Base-by-base conservation (phyloP, 495 filamentous ascomycete genomes). In the Lentithecium fluviatile region DNA sequence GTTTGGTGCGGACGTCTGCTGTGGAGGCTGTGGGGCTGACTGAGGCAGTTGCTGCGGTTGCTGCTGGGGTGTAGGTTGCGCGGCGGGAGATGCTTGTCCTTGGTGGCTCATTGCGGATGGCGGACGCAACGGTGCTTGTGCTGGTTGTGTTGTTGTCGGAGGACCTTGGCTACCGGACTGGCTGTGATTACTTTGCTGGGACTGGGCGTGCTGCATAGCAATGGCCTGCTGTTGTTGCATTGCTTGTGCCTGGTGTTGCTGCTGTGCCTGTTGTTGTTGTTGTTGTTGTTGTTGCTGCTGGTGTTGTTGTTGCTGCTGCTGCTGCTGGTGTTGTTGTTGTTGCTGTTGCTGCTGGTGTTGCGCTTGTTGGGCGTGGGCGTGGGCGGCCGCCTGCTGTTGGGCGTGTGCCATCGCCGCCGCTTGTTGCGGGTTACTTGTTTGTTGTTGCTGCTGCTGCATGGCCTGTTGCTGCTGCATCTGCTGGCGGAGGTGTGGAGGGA, bases 251-350 rank as follows among this genome's bases (percentile, higher is more conserved):
- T n/a, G n/a, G n/a, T n/a, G n/a, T n/a, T n/a, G n/a, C n/a, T n/a
- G n/a, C n/a, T n/a, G n/a, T n/a, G n/a, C n/a, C n/a, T n/a, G n/a
- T n/a, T 76, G 74, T n/a, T 76, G 73, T 10, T 69, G 58, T 40
- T 82, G 83, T 62, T 85, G 84, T 17, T 81, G 80, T 64, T 67
- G 80, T 37, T 50, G 53, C 65, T 67, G 58, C 20, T 60, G 25
- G 47, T 55, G 52, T 56, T 66, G 46, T 59, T 53, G 49, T 23
- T 40, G 50, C 43, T 81, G 80, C n/a, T n/a, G n/a, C n/a, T n/a
- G n/a, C n/a, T n/a, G n/a, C n/a, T 76, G 74, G 13, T 76, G 73
- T 10, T 69, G 58, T 40, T 82, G 83, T 62, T 85, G 84, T 17
- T 81, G 80, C 63, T 67, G 80, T 37, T 50, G 53, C 65, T 67